Conservation (phyloP, 2,329 filamentous ascomycete species). For the Tetracladium maxilliforme region DNA sequence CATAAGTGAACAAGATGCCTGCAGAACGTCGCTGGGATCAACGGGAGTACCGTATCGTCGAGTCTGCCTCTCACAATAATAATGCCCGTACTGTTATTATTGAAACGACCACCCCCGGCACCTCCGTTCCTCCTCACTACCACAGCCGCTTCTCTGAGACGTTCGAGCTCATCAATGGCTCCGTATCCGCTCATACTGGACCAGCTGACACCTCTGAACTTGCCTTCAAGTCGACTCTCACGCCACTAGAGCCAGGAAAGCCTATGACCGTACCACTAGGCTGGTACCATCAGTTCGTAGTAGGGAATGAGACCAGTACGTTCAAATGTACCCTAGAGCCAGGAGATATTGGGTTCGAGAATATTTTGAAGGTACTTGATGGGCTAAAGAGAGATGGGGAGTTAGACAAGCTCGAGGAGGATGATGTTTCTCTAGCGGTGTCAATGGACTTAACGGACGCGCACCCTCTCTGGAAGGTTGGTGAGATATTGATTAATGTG, state of each 20-base stretch:
- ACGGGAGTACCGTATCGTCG: conserved; percentile 6
- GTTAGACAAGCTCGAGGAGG: conserved; percentile 5
- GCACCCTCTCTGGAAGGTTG: too few relatives aligned
- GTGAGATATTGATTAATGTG: too few relatives aligned
- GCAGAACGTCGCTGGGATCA: conserved; percentile 7
- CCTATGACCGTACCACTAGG: too few relatives aligned
- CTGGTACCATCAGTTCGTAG: conserved; percentile 5
- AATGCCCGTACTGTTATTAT: conserved; percentile 6
- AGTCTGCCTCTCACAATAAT: conserved; percentile 6
- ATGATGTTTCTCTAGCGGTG: conserved; percentile 4
- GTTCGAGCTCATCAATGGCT: conserved; percentile 6
- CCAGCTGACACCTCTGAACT: conserved; percentile 3
- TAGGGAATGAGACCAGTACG: conserved; percentile 2
- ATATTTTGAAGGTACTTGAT: conserved; percentile 6
- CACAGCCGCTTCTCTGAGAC: conserved; percentile 7
- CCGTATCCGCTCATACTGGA: conserved; percentile 5
- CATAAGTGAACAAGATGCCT: conserved; percentile 2
- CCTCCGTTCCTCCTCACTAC: conserved; percentile 6
- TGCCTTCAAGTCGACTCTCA: conserved; percentile 3
- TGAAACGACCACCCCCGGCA: conserved; percentile 7
- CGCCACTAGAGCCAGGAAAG: too few relatives aligned
- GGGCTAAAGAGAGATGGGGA: conserved; percentile 6
- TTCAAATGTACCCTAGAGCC: conserved; percentile 5
- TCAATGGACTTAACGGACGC: conserved; percentile 5
- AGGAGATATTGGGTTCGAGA: conserved; percentile 7